Percentiles rank a stretch among this genome's conserved stretches.
Conservation (phyloP, 805 yeast species). For the Debaryomyces castellii region DNA sequence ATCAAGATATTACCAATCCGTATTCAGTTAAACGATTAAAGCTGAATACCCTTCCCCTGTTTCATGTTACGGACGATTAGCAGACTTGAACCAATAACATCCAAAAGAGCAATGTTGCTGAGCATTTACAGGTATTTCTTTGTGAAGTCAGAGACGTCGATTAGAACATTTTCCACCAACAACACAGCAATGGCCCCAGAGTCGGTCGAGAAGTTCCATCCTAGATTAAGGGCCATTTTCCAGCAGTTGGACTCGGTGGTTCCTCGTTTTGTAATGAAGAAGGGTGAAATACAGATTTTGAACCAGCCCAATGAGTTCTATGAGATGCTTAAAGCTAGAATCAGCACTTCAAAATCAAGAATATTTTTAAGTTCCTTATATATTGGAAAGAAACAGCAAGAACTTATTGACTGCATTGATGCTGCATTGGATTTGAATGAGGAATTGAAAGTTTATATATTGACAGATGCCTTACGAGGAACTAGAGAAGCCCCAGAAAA, state of each 20-base stretch:
- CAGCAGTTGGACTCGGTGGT: conserved; percentile 61
- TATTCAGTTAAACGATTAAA: neutral
- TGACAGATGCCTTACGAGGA: conserved; percentile 87
- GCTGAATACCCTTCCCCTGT: neutral
- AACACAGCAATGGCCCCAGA: conserved; percentile 20
- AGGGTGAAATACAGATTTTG: conserved; percentile 60
- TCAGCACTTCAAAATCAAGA: conserved; percentile 57
- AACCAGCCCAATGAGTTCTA: conserved; percentile 75
- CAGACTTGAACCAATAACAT: neutral
- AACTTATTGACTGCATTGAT: conserved; percentile 62
- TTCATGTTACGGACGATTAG: conserved; percentile 4
- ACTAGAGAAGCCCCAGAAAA: conserved; percentile 85
- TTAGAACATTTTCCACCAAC: conserved; percentile 24
- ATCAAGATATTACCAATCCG: neutral
- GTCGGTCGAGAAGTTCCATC: conserved; percentile 34
- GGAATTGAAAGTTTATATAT: conserved; percentile 63
- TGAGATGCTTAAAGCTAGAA: conserved; percentile 57
- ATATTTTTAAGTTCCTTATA: conserved; percentile 84
- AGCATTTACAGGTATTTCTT: conserved; percentile 25
- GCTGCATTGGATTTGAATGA: conserved; percentile 60
- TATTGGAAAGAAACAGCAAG: conserved; percentile 79
- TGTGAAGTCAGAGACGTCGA: conserved; percentile 7
- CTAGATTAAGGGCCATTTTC: conserved; percentile 41
- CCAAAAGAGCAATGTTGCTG: conserved; percentile 19
- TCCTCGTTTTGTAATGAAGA: conserved; percentile 62